Conservation (phyloP, 2,329 filamentous ascomycete species). For the Trichoderma breve region DNA sequence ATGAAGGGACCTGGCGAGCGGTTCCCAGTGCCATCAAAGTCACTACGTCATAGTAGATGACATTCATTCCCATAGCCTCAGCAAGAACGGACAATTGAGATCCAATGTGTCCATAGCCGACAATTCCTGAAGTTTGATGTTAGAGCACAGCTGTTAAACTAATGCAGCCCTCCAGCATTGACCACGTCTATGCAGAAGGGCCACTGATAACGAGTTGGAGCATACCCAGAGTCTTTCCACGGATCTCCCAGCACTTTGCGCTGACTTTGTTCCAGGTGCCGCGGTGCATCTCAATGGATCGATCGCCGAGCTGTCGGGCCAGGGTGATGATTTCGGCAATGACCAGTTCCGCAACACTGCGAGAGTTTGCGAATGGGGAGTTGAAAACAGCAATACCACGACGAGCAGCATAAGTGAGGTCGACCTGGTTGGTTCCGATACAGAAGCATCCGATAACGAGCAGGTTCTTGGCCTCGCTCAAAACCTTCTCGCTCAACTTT, state of each 20-base stretch:
- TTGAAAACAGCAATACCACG: slow-evolving; percentile 97
- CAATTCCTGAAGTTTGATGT: slow-evolving; percentile 61
- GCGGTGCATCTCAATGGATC: slow-evolving; percentile 88
- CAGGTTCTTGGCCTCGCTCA: slow-evolving; percentile 87
- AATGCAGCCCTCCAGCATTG: neutral
- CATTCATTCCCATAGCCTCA: slow-evolving; percentile 96
- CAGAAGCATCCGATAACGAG: slow-evolving; percentile 98
- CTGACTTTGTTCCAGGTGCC: slow-evolving; percentile 99
- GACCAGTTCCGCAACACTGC: slow-evolving; percentile 93
- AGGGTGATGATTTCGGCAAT: slow-evolving; percentile 91
- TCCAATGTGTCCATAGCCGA: slow-evolving; percentile 97
- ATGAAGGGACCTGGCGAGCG: slow-evolving; percentile 73
- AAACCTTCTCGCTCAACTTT: slow-evolving; percentile 80
- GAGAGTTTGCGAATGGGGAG: slow-evolving; percentile 96
- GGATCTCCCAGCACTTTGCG: slow-evolving; percentile 94
- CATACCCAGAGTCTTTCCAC: slow-evolving; percentile 87
- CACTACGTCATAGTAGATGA: slow-evolving; percentile 95
- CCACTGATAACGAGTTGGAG: neutral
- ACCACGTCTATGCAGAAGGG: neutral
- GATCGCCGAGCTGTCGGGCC: slow-evolving; percentile 88
- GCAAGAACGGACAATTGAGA: slow-evolving; percentile 93
- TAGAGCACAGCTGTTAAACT: neutral
- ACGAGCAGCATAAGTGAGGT: slow-evolving; percentile 76
- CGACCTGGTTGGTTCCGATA: slow-evolving; percentile 95
- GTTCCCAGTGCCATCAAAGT: slow-evolving; percentile 94